phyloP scores from a whole-genome alignment of 2,329 filamentous ascomycete genomes.

The Aspergillus calidoustus region DNA sequence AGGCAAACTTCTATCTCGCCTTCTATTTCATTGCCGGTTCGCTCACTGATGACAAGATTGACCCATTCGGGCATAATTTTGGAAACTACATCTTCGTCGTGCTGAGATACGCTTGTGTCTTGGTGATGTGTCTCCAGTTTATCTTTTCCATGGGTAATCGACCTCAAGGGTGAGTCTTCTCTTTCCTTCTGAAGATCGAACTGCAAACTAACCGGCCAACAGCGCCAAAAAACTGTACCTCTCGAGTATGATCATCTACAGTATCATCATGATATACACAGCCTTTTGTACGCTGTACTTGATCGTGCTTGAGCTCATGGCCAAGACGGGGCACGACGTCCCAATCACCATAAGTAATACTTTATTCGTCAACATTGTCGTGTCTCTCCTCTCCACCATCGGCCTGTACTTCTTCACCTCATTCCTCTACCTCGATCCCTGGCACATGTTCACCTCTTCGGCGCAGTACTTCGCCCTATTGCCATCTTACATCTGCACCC shows the following conservation, averaged over 20 bases:
- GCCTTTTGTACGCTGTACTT: constrained; percentile 89
- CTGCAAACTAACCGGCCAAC: constrained; percentile 15
- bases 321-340: constrained; percentile 48
- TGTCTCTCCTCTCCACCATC: constrained; percentile 84
- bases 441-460: constrained; percentile 97
- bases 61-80: constrained; percentile 89
- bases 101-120: constrained; percentile 80
- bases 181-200: background rate
- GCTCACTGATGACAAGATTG: constrained; percentile 74
- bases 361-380: constrained; percentile 91
- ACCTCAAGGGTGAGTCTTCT: constrained; percentile 71
- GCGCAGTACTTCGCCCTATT: constrained; percentile 91
- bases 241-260: constrained; percentile 85
- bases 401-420: constrained; percentile 97
- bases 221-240: constrained; percentile 85
- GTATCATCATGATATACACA: constrained; percentile 94
- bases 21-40: constrained; percentile 98
- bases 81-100: constrained; percentile 85
- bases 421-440: constrained; percentile 94
- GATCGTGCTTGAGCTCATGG: constrained; percentile 76
- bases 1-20: constrained; percentile 96
- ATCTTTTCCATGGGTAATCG: constrained; percentile 95
- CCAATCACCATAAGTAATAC: constrained; percentile 74
- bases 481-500: constrained; percentile 91
- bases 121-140: constrained; percentile 93